These are phyloP conservation scores for Ceratocystis lukuohia DNA, from an alignment of 2,329 filamentous ascomycete genomes.

Conservation along the genomic window DNA sequence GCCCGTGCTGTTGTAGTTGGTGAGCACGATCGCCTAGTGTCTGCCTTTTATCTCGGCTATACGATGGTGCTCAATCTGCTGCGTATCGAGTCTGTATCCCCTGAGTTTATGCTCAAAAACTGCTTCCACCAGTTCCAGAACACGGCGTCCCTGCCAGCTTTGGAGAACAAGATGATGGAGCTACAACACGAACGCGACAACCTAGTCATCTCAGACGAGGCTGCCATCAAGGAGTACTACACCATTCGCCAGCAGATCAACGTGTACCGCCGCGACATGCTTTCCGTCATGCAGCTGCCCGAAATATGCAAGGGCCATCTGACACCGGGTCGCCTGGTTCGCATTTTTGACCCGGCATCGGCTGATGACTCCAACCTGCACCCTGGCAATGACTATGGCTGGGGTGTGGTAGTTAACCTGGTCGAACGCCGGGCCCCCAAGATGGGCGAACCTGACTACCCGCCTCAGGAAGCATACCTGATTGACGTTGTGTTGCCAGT, in stretches of 20 bases:
- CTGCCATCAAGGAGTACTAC: constrained; percentile 86
- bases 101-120: constrained; percentile 95
- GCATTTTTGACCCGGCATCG: constrained; percentile 54
- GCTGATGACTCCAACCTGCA: constrained; percentile 32
- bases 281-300: constrained; percentile 80
- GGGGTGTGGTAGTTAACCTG: constrained; percentile 77
- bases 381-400: constrained; percentile 58
- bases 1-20: constrained; percentile 93
- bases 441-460: constrained; percentile 52
- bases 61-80: constrained; percentile 98
- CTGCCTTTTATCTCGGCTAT: constrained; percentile 93
- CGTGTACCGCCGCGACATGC: constrained; percentile 76
- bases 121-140: constrained; percentile 99
- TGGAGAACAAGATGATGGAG: constrained; percentile 72
- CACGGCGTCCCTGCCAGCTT: constrained; percentile 64
- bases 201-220: constrained; percentile 72
- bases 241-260: constrained; percentile 74
- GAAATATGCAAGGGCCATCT: constrained; percentile 74
- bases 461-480: constrained; percentile 64
- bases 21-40: constrained; percentile 93
- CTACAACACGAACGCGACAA: constrained; percentile 62
- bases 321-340: constrained; percentile 74
- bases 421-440: constrained; percentile 51
- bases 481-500: constrained; percentile 66
- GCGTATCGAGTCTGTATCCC: constrained; percentile 96